phyloP scores from a whole-genome alignment of 306 rosid species.

The Mimosa bimucronata region DNA sequence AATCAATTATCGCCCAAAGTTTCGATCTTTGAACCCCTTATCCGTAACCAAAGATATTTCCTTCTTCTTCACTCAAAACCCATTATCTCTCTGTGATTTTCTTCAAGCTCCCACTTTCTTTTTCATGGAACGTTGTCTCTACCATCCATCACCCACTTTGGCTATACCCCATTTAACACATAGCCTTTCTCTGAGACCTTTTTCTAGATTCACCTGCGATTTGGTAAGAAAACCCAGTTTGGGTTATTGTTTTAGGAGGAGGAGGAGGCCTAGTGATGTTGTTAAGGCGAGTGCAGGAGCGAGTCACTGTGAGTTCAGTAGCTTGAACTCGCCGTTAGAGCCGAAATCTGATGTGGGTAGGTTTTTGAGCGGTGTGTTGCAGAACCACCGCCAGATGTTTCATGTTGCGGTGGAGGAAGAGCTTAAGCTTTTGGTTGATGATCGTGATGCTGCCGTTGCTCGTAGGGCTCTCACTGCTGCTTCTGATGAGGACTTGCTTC shows the following conservation, averaged over 20 bases:
- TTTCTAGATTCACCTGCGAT: not conserved
- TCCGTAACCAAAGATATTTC: not conserved
- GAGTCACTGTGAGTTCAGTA: conserved; percentile 47
- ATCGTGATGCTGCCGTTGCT: conserved; percentile 61
- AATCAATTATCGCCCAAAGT: not conserved
- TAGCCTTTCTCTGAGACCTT: conserved; percentile 1
- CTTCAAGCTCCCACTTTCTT: not conserved
- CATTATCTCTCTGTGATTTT: not conserved
- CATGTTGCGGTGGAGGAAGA: conserved; percentile 74
- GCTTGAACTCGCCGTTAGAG: conserved; percentile 71
- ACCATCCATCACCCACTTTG: conserved; percentile 12
- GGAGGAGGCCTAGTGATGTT: conserved; percentile 17
- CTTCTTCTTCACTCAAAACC: not conserved
- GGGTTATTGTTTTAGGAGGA: not conserved
- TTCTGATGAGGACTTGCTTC: conserved; percentile 74
- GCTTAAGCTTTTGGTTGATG: conserved; percentile 67
- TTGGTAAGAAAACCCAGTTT: not conserved
- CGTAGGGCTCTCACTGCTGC: conserved; percentile 54
- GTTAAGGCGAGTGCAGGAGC: conserved; percentile 39
- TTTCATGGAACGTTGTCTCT: conserved; percentile 39
- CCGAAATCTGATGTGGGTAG: conserved; percentile 63
- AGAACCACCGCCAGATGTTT: conserved; percentile 70
- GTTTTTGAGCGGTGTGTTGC: conserved; percentile 62
- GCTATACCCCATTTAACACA: not conserved
- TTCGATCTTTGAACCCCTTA: conserved; percentile 12